These are phyloP conservation scores for Cystobasidiaceae sp. DNA, from an alignment of 1,284 basidiomycete genomes.

Conservation along the genomic window DNA sequence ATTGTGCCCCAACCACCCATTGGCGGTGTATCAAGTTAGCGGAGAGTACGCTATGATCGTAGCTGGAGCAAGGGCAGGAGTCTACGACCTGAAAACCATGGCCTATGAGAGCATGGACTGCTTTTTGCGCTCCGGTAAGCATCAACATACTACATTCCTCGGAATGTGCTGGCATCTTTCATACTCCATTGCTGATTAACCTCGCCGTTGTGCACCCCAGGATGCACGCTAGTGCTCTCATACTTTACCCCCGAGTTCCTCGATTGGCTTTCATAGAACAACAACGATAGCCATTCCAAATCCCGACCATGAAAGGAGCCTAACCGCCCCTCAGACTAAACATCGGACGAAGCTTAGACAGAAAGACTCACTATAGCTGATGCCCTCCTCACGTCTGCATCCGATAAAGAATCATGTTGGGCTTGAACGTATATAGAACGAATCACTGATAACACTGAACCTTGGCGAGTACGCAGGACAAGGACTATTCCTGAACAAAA, in stretches of 20 bases:
- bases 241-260: constrained; percentile 97
- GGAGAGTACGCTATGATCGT: constrained; percentile 97
- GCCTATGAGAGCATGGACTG: constrained; percentile 87
- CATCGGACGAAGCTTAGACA: no score
- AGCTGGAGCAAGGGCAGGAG: constrained; percentile 85
- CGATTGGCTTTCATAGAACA: constrained; percentile 71
- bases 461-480: no score
- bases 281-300: no score
- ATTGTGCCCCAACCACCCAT: constrained; percentile 75
- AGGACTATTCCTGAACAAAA: no score
- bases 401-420: no score
- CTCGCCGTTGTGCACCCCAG: constrained; percentile 47
- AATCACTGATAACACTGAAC: no score
- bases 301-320: no score
- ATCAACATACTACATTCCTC: not conserved
- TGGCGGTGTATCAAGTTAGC: constrained; percentile 82
- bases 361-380: no score
- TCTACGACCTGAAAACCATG: constrained; percentile 86
- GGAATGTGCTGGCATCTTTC: not conserved
- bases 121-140: constrained; percentile 80
- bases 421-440: no score
- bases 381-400: no score
- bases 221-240: constrained; percentile 79
- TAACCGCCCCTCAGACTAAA: no score
- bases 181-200: not conserved